phyloP scores from a whole-genome alignment of 352 stramenopile genomes.

The Phytophthora hibernalis region DNA sequence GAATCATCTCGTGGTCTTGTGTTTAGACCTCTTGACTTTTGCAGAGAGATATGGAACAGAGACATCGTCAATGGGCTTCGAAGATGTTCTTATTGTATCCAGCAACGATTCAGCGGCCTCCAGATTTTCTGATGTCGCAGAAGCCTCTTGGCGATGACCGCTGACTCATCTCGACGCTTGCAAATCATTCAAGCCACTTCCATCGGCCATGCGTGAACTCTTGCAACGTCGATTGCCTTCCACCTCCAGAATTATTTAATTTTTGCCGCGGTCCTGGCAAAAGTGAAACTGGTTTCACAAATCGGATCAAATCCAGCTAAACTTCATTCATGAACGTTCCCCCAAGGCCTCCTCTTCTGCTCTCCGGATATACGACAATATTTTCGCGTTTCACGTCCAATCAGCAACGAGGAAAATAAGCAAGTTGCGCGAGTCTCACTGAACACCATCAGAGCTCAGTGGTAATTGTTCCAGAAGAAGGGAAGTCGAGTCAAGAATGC shows the following conservation, averaged over 20 bases:
- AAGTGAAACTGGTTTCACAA: not conserved
- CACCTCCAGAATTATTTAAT: too few relatives aligned
- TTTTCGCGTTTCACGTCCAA: not conserved
- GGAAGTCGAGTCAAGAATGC: not conserved
- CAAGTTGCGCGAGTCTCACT: not conserved
- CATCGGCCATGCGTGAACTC: not conserved
- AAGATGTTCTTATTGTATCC: not conserved
- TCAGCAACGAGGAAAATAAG: not conserved
- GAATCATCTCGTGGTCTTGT: too few relatives aligned
- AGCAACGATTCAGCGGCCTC: not conserved
- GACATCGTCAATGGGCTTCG: too few relatives aligned
- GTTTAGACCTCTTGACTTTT: too few relatives aligned
- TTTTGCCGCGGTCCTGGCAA: too few relatives aligned
- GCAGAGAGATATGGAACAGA: too few relatives aligned
- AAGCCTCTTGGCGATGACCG: not conserved
- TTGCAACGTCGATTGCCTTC: too few relatives aligned
- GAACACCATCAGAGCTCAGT: not conserved
- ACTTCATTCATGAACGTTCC: constrained; percentile 1
- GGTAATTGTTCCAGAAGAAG: not conserved
- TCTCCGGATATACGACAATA: constrained; percentile 3
- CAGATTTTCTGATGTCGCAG: not conserved
- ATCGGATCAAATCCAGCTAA: not conserved
- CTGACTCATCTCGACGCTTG: not conserved
- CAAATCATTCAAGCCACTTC: constrained; percentile 3
- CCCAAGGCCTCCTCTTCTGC: constrained; percentile 9